Evolutionary conservation across 116 monocot genomes (phyloP).

Genomic region (Trichopus zeylanicus): DNA sequence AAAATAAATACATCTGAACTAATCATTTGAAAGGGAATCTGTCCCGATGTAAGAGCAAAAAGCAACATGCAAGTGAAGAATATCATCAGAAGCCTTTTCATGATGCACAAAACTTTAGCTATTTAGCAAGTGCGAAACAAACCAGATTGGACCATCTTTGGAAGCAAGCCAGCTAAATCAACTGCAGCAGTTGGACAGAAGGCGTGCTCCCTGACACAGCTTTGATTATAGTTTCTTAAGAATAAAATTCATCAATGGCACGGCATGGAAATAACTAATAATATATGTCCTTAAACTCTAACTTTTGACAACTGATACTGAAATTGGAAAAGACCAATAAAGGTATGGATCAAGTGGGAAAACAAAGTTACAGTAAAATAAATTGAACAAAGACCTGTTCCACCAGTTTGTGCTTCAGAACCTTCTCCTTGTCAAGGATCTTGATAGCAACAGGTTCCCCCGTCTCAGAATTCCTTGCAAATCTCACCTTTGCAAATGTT

Average conservation of each 20-base stretch:
- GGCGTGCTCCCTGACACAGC: conserved; percentile 1
- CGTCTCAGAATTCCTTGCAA: conserved; percentile 54
- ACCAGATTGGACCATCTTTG: neutral
- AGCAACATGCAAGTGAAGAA: neutral
- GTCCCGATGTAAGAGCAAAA: neutral
- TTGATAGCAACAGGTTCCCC: conserved; percentile 68
- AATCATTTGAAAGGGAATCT: neutral
- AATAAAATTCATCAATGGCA: neutral
- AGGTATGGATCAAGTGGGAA: neutral
- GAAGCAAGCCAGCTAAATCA: conserved; percentile 5
- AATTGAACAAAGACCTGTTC: conserved; percentile 42
- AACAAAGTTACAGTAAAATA: neutral
- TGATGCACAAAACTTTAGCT: neutral
- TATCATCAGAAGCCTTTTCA: neutral
- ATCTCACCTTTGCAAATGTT: conserved; percentile 73
- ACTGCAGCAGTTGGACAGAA: neutral
- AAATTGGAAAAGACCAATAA: neutral
- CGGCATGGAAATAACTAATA: neutral
- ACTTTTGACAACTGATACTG: neutral
- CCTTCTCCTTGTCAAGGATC: conserved; percentile 68
- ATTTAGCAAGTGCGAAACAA: conserved; percentile 1
- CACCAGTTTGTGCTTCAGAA: conserved; percentile 76
- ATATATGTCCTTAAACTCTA: neutral
- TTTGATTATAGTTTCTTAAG: neutral
- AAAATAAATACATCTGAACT: too few species aligned